These are phyloP conservation scores for Dianthus caryophyllus DNA, from an alignment of 148 eudicot species.

Conservation along the genomic window DNA sequence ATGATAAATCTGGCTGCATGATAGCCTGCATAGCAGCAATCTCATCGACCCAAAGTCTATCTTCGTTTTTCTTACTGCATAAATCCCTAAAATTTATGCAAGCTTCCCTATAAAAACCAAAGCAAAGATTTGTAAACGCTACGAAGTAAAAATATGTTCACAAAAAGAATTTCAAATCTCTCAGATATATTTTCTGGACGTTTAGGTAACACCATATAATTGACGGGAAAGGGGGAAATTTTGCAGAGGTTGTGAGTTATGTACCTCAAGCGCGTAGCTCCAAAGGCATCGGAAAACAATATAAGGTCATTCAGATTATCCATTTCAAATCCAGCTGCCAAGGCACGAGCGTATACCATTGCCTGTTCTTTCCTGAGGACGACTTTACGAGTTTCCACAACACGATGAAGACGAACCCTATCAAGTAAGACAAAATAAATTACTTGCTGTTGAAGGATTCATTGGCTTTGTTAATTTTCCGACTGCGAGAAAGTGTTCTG, in stretches of 20 bases:
- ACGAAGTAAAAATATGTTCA: not conserved
- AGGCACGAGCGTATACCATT: slow-evolving; percentile 87
- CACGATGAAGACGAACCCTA: slow-evolving; percentile 75
- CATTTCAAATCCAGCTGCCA: slow-evolving; percentile 76
- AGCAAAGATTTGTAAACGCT: slow-evolving; percentile 8
- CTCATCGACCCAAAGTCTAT: slow-evolving; percentile 77
- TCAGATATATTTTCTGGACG: not conserved
- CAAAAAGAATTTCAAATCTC: not conserved
- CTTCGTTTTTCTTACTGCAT: slow-evolving; percentile 68
- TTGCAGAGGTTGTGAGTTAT: not conserved
- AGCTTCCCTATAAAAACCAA: slow-evolving; percentile 55
- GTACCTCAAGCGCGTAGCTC: slow-evolving; percentile 84
- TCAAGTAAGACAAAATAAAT: slow-evolving; percentile 15
- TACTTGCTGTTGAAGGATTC: not conserved
- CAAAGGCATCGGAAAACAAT: slow-evolving; percentile 71
- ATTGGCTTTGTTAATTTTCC: not conserved
- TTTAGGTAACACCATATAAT: not conserved
- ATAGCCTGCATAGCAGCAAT: slow-evolving; percentile 81
- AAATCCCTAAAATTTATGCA: slow-evolving; percentile 66
- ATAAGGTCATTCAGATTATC: slow-evolving; percentile 60
- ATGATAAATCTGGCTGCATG: slow-evolving; percentile 49
- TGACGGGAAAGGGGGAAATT: not conserved
- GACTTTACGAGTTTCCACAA: slow-evolving; percentile 65
- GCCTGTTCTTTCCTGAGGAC: slow-evolving; percentile 81
- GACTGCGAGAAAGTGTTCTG: slow-evolving; percentile 13